Percentiles rank a stretch among this genome's conserved stretches.
Evolutionary conservation across 257 asterid genomes (phyloP).

Genomic region (Przewalskia tangutica): DNA sequence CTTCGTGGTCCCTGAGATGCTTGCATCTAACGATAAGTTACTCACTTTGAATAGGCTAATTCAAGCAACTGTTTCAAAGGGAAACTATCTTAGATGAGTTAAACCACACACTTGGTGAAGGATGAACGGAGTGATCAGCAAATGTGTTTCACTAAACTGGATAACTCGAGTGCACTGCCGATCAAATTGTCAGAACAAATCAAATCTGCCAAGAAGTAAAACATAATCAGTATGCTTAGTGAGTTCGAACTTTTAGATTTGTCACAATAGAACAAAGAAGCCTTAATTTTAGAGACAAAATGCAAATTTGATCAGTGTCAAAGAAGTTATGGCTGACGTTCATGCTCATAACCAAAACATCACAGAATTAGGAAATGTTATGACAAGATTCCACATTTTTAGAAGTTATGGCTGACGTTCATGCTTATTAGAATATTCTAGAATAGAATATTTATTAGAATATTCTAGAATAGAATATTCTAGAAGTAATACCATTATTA

Average conservation of each 20-base stretch:
- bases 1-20: slow-evolving; percentile 48
- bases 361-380: not conserved
- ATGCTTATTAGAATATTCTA: too few relatives aligned
- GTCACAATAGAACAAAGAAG: not conserved
- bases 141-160: not conserved
- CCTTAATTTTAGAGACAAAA: not conserved
- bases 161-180: not conserved
- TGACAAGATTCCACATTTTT: not conserved
- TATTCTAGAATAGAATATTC: too few relatives aligned
- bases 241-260: not conserved
- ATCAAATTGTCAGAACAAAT: not conserved
- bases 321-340: not conserved
- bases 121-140: not conserved
- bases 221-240: not conserved
- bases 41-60: not conserved
- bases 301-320: not conserved
- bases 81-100: not conserved
- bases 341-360: not conserved
- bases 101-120: not conserved
- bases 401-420: too few relatives aligned
- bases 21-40: slow-evolving; percentile 37
- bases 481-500: too few relatives aligned
- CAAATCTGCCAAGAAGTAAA: not conserved
- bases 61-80: not conserved
- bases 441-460: too few relatives aligned